Conservation (phyloP, 257 asterid species). For the Scutellaria galericulata region DNA sequence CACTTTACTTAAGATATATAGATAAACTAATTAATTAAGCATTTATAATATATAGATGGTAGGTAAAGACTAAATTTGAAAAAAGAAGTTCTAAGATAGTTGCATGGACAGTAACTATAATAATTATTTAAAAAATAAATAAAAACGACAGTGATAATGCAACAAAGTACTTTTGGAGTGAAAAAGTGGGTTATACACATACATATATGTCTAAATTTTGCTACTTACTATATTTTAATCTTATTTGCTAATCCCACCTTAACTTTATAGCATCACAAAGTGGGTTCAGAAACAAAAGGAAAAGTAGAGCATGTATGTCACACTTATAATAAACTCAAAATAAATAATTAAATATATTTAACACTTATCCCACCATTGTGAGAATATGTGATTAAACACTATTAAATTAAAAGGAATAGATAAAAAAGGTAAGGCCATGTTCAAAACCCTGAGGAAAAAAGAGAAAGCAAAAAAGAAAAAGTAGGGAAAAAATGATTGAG, state of each 20-base stretch:
- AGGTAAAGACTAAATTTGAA: not conserved
- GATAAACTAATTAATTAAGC: not conserved
- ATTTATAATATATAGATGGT: not conserved
- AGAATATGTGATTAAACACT: not conserved
- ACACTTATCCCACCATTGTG: too few species aligned
- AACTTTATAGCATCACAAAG: slow-evolving; percentile 23
- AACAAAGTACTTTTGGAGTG: slow-evolving; percentile 20
- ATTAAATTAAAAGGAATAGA: not conserved
- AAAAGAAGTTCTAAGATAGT: slow-evolving; percentile 1
- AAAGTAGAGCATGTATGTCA: slow-evolving; percentile 37
- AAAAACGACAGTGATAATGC: not conserved
- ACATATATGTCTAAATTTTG: not conserved
- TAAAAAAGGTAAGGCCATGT: slow-evolving; percentile 23
- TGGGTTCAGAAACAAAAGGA: not conserved
- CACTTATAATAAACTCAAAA: not conserved
- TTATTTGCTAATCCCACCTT: slow-evolving; percentile 19
- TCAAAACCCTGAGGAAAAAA: slow-evolving; percentile 23
- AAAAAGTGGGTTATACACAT: not conserved
- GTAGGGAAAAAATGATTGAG: slow-evolving; percentile 39
- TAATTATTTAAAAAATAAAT: not conserved
- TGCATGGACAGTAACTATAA: slow-evolving; percentile 12
- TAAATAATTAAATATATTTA: not conserved
- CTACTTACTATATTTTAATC: not conserved
- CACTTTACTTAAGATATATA: not conserved
- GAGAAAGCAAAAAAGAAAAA: slow-evolving; percentile 48